These are phyloP conservation scores for Heliamphora pulchella DNA, from an alignment of 179 eudicot species.

Conservation along the genomic window DNA sequence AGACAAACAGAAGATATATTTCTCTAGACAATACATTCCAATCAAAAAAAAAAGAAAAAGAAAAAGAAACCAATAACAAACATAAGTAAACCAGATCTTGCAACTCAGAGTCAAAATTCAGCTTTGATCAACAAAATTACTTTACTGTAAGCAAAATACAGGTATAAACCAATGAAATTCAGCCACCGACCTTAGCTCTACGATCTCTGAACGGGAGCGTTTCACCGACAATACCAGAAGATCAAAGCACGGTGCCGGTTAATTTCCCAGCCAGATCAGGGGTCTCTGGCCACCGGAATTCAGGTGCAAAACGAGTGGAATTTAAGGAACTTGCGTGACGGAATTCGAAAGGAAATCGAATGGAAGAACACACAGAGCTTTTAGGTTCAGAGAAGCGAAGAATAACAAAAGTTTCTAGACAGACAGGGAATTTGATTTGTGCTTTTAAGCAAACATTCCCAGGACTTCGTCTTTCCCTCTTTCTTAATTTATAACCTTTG, in stretches of 20 bases:
- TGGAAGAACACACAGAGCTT: neutral
- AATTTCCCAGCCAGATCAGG: slow-evolving; percentile 31
- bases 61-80: neutral
- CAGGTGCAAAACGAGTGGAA: slow-evolving; percentile 3
- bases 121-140: slow-evolving; percentile 8
- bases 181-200: slow-evolving; percentile 22
- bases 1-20: neutral
- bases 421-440: neutral
- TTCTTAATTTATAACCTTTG: no score
- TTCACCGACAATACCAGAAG: neutral
- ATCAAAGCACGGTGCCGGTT: neutral
- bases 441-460: neutral
- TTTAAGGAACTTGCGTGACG: neutral
- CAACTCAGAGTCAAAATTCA: slow-evolving; percentile 13
- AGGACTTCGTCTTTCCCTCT: no score
- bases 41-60: neutral
- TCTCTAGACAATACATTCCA: neutral
- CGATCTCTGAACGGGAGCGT: slow-evolving; percentile 15
- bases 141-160: slow-evolving; percentile 6
- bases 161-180: neutral
- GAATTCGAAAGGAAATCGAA: slow-evolving; percentile 1
- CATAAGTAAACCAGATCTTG: slow-evolving; percentile 6
- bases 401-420: slow-evolving; percentile 21
- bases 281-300: slow-evolving; percentile 15
- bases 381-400: slow-evolving; percentile 29